These are phyloP conservation scores for Saccharomyces mikatae DNA, from an alignment of 805 yeast genomes.

Conservation along the genomic window DNA sequence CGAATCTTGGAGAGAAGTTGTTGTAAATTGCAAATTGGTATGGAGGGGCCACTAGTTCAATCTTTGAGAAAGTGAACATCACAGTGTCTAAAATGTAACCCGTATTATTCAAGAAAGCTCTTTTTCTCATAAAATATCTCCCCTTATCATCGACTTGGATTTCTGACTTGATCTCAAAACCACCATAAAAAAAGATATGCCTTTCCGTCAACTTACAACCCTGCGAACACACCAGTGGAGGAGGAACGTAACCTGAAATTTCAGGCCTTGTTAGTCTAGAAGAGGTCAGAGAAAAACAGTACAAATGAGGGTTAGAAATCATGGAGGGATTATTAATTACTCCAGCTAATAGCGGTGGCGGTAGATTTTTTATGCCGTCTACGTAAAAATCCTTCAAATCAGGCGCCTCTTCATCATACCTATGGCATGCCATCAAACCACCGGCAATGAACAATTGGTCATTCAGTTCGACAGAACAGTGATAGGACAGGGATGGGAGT, in stretches of 20 bases:
- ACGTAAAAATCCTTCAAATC: slow-evolving; percentile 32
- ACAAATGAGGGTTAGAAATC: slow-evolving; percentile 34
- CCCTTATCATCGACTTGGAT: slow-evolving; percentile 28
- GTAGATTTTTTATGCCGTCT: slow-evolving; percentile 36
- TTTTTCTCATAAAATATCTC: slow-evolving; percentile 32
- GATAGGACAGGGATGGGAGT: slow-evolving; percentile 39
- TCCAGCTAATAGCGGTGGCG: slow-evolving; percentile 37
- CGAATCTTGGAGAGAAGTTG: slow-evolving; percentile 33
- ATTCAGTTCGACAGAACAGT: slow-evolving; percentile 34
- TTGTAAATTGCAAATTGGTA: slow-evolving; percentile 26
- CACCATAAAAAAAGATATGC: slow-evolving; percentile 63
- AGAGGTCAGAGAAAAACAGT: slow-evolving; percentile 35
- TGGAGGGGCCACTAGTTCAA: slow-evolving; percentile 33
- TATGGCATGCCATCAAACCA: slow-evolving; percentile 33
- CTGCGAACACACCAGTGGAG: slow-evolving; percentile 42
- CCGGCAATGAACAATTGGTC: slow-evolving; percentile 38
- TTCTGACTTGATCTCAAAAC: slow-evolving; percentile 41
- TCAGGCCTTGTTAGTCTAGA: slow-evolving; percentile 31
- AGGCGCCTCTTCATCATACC: slow-evolving; percentile 22
- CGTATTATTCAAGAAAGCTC: slow-evolving; percentile 41
- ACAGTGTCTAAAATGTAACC: slow-evolving; percentile 53
- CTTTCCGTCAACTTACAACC: slow-evolving; percentile 45
- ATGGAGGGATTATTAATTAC: slow-evolving; percentile 38
- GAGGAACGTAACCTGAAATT: slow-evolving; percentile 40
- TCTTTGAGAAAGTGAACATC: slow-evolving; percentile 41